These are phyloP conservation scores for Citrus trifoliata DNA, from an alignment of 345 rosid species.

Conservation along the genomic window DNA sequence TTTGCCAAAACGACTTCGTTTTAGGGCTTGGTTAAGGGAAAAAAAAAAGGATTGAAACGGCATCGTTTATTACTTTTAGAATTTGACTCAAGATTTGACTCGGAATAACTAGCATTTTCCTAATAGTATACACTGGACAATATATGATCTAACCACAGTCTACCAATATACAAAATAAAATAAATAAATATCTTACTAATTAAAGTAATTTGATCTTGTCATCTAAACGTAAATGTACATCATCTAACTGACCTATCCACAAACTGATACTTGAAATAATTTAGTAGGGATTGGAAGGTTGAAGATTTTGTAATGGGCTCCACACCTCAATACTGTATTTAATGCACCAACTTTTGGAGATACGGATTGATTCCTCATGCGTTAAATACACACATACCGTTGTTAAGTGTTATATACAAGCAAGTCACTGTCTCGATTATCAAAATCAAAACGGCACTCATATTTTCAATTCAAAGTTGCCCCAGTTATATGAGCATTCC, in stretches of 20 bases:
- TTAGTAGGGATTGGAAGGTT: neutral
- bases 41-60: no score
- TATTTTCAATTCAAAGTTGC: neutral
- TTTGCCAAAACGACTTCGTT: no score
- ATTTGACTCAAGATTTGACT: no score
- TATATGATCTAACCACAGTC: neutral
- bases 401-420: neutral
- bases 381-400: neutral
- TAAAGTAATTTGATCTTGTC: neutral
- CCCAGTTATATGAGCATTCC: conserved; percentile 7
- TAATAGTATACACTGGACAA: neutral
- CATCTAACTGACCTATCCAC: neutral
- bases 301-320: neutral
- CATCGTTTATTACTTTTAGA: no score
- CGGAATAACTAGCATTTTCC: no score
- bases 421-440: neutral
- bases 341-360: neutral
- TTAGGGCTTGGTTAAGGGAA: no score
- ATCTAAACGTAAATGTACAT: neutral
- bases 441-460: neutral
- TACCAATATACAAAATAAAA: neutral
- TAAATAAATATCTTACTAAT: neutral
- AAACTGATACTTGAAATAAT: neutral
- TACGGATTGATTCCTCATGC: conserved; percentile 1
- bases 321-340: neutral